These are phyloP conservation scores for Naumovozyma baii DNA, from an alignment of 805 yeast species.

Conservation along the genomic window DNA sequence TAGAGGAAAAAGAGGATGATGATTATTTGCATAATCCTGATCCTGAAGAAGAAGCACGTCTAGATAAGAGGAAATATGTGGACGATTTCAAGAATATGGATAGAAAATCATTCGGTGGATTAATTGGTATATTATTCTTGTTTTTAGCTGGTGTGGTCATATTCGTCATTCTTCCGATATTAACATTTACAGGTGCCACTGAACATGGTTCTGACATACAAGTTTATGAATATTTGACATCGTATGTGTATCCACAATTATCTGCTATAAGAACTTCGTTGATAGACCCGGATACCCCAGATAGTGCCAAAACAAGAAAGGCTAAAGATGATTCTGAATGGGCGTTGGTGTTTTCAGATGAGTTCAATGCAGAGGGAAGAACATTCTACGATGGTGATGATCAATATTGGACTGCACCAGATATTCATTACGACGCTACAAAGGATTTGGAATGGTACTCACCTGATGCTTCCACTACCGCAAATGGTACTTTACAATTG, in stretches of 20 bases:
- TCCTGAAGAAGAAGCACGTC: constrained; percentile 79
- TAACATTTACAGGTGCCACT: constrained; percentile 68
- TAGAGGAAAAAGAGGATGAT: constrained; percentile 89
- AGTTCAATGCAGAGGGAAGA: constrained; percentile 77
- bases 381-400: constrained; percentile 83
- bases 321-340: constrained; percentile 56
- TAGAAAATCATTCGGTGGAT: constrained; percentile 47
- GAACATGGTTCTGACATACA: constrained; percentile 11
- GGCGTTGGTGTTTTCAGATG: constrained; percentile 77
- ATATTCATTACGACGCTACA: constrained; percentile 75
- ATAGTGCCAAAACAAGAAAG: constrained; percentile 36
- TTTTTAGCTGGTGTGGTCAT: constrained; percentile 50
- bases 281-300: constrained; percentile 54
- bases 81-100: constrained; percentile 58
- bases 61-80: constrained; percentile 57
- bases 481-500: constrained; percentile 54
- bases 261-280: constrained; percentile 41
- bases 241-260: constrained; percentile 40
- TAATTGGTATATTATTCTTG: constrained; percentile 46
- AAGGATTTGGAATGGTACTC: constrained; percentile 86
- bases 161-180: constrained; percentile 67
- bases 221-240: constrained; percentile 35
- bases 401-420: constrained; percentile 77
- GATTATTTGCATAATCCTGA: constrained; percentile 93
- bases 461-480: constrained; percentile 77